Evolutionary conservation across 768 basidiomycete species (phyloP), one percentile per base, ranked within the genome.

Genomic region (Russula compacta): DNA sequence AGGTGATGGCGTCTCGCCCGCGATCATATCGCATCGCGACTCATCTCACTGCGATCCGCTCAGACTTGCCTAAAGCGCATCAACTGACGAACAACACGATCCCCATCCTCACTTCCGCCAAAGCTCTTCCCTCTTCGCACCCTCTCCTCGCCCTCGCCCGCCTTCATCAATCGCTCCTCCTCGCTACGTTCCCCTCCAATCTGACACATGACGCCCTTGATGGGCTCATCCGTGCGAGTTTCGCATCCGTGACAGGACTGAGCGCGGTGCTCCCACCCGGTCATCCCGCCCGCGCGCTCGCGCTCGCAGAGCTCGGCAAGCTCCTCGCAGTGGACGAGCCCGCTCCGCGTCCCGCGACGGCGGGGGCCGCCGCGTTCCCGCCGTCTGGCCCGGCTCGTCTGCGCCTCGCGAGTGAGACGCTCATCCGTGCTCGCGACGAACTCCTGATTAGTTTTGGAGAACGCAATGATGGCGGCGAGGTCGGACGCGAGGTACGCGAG

Each of bases 241-340:
- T 80, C 15, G 79, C 79, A 47, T 75, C 80, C 10, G 75, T 74
- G 21, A 73, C 78, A 0, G 92, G 85, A 0, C 67, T 92, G 6
- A 69, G 73, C 4, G 71, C 69, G 12, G 69, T 89, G 2, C 78
- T 92, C 17, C 71, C 75, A 0, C 70, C 75, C 10, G 88, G 87
- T 1, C 93, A 95, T 70, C 92, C 94, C 0, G 79, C 87, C 1
- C 79, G 89, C 1, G 90, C 82, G 0, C 74, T 95, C 24, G 83
- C 87, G 4, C 74, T 86, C 8, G 84, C 86, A 3, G 92, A 95
- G 70, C 76, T 91, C 6, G 92, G 89, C 0, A 94, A 92, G 73
- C 73, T 93, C 7, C 77, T 94, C 6, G 82, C 83, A 0, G 86
- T 92, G 0, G 89, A 92, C 66, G 89, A 92, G 68, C 85, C 84